Base-by-base conservation (phyloP, 345 rosid species). In the Eucalyptus pauciflora region DNA sequence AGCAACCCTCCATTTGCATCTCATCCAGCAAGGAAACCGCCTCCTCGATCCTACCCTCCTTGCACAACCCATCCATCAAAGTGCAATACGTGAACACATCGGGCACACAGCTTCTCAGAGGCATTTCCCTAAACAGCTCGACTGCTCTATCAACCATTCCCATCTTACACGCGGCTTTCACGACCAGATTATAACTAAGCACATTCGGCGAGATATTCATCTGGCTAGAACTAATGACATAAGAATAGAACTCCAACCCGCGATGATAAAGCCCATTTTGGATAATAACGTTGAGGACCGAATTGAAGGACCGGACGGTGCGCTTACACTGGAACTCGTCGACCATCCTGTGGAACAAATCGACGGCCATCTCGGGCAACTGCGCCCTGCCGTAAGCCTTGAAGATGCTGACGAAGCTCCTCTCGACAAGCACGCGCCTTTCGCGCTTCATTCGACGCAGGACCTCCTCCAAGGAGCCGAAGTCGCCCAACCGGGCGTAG, bases 21-120 rank as follows among this genome's bases (percentile, higher is more conserved):
- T 98, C 99, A 60, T 97, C 99, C 89, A 98, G 91, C 86, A 98
- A 85, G 22, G 93, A 93, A 91, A 97, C 95, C 1, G 99, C 99
- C 92, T 98, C 99, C 87, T 95, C 96, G 16, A 94, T 93, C 90
- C 98, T 94, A 87, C 91, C 94, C 87, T 90, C 95, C 92, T 95
- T 98, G 91, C 98, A 96, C 91, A 98, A 92, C 90, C 99, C 99
- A 92, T 96, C 96, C 98, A 97, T 97, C 94, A 98, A 93, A 14
- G 99, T 97, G 92, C 95, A 94, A 86, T 95, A 98, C 43, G 98
- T 95, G 92, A 95, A 98, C 17, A 91, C 94, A 94, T 98, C 99
- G 33, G 97, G 98, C 49, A 43, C 90, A 90, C 93, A 94, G 33
- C 94, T 94, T 41, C 90, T 93, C 54, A 83, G 64, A 12, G 95